Conservation (phyloP, 257 asterid genomes). For the Parsonsia alboflavescens region DNA sequence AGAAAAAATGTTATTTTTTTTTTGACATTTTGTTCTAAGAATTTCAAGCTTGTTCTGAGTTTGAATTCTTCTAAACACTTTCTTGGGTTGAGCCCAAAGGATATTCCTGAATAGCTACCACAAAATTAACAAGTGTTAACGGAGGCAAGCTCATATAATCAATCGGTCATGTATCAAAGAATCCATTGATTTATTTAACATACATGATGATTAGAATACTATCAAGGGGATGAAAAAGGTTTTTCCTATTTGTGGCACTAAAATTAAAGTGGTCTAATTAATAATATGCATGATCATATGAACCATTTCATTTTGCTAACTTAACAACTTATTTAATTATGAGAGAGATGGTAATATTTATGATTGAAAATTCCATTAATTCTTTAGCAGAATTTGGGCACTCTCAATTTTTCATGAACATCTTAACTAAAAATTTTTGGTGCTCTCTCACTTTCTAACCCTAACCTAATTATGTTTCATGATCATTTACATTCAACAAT, state of each 20-base stretch:
- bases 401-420: constrained; percentile 6
- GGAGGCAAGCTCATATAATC: no score
- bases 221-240: not conserved
- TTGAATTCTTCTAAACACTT: no score
- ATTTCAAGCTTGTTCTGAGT: no score
- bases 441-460: constrained; percentile 5
- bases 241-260: not conserved
- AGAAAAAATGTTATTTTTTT: no score
- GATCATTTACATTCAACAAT: constrained; percentile 11
- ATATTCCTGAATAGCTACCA: no score
- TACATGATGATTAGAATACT: not conserved
- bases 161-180: no score
- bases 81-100: no score
- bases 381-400: not conserved
- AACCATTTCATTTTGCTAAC: constrained; percentile 12
- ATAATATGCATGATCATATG: not conserved
- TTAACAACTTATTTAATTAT: constrained; percentile 17
- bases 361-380: constrained; percentile 4
- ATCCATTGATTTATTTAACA: no score
- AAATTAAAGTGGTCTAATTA: not conserved
- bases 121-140: no score
- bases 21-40: no score
- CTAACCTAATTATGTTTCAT: constrained; percentile 21
- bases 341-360: constrained; percentile 14
- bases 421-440: not conserved